Evolutionary conservation across 139 green algal genomes (phyloP).

Genomic region (Pseudopediastrum boryanum): DNA sequence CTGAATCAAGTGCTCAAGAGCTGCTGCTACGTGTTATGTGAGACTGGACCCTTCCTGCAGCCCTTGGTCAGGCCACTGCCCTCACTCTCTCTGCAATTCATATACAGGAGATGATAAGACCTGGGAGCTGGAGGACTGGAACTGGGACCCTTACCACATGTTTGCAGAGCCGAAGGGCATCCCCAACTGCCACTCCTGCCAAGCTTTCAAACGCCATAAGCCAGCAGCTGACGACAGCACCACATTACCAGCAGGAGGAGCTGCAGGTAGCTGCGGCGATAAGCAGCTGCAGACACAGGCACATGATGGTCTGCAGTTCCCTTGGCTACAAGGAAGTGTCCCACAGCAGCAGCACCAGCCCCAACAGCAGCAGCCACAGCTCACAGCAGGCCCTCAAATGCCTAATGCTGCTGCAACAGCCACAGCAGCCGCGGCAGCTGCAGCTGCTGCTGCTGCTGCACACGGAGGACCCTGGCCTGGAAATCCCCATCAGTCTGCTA

Average conservation of each 20-base stretch:
- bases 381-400: background rate
- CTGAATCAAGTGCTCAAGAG: too few relatives aligned
- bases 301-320: too few relatives aligned
- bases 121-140: conserved; percentile 64
- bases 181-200: background rate
- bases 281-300: background rate
- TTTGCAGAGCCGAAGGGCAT: conserved; percentile 46
- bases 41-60: too few relatives aligned
- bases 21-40: too few relatives aligned
- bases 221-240: background rate
- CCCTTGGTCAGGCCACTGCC: too few relatives aligned
- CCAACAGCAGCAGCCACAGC: conserved; percentile 6
- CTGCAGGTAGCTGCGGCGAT: conserved; percentile 1
- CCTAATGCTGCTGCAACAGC: conserved; percentile 7
- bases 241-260: background rate
- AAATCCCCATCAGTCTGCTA: background rate
- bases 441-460: conserved; percentile 15
- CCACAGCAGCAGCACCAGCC: conserved; percentile 24
- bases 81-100: too few relatives aligned
- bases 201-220: conserved; percentile 21
- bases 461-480: background rate
- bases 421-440: conserved; percentile 30
- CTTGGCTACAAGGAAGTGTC: too few relatives aligned
- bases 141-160: conserved; percentile 56
- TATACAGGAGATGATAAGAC: conserved; percentile 64